Evolutionary conservation across 2,329 filamentous ascomycete species (phyloP).

Genomic region (Hirsutella rhossiliensis): DNA sequence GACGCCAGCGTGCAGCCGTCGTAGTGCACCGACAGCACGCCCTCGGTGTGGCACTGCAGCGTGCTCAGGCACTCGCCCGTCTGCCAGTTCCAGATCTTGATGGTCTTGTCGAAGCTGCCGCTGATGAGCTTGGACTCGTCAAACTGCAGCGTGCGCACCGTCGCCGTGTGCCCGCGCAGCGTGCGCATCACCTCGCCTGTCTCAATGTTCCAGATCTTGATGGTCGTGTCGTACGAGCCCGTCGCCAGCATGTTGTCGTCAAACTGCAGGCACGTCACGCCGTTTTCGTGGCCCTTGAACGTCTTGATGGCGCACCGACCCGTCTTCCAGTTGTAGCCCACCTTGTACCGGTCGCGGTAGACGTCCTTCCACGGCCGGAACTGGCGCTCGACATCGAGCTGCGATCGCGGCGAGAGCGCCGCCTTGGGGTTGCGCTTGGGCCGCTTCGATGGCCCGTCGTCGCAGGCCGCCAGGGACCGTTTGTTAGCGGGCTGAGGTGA

Average conservation of each 20-base stretch:
- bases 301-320: conserved; percentile 75
- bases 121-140: conserved; percentile 86
- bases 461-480: conserved; percentile 16
- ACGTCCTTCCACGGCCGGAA: conserved; percentile 86
- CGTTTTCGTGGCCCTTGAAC: conserved; percentile 78
- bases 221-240: conserved; percentile 87
- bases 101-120: conserved; percentile 73
- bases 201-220: conserved; percentile 93
- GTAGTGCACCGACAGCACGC: conserved; percentile 81
- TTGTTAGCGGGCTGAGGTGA: conserved; percentile 16
- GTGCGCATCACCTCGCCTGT: conserved; percentile 80
- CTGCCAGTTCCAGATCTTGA: conserved; percentile 95
- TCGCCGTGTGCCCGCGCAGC: conserved; percentile 66
- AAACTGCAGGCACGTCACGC: conserved; percentile 43
- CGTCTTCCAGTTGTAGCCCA: conserved; percentile 96
- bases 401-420: conserved; percentile 14
- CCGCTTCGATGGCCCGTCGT: conserved; percentile 22
- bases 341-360: conserved; percentile 89
- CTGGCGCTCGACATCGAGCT: conserved; percentile 31
- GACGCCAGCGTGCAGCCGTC: conserved; percentile 75
- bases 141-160: conserved; percentile 84
- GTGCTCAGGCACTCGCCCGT: conserved; percentile 80
- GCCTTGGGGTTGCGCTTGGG: too few relatives aligned
- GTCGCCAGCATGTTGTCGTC: conserved; percentile 87
- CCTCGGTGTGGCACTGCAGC: conserved; percentile 65